Conservation (phyloP, 257 asterid genomes). For the Solanum lignicaule region DNA sequence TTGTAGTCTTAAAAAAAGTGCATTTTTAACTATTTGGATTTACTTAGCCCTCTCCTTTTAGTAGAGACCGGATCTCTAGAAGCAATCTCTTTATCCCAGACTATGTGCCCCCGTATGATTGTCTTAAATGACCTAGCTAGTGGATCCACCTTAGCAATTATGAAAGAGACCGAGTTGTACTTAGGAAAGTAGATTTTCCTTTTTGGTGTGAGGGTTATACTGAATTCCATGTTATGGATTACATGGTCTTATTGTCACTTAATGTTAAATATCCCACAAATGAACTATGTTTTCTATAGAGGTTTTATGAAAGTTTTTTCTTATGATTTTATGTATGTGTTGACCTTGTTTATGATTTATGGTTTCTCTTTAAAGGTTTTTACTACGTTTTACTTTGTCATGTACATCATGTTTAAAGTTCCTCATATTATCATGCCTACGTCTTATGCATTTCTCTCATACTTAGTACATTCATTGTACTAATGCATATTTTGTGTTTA, state of each 20-base stretch:
- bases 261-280: background rate
- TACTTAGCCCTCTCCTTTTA: background rate
- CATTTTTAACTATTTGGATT: background rate
- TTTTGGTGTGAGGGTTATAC: background rate
- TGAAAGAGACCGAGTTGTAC: background rate
- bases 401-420: background rate
- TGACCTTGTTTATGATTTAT: background rate
- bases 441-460: background rate
- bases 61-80: background rate
- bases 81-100: background rate
- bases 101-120: background rate
- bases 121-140: background rate
- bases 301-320: background rate
- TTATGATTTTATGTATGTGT: background rate
- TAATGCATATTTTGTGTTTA: too few species aligned
- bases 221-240: background rate
- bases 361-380: background rate
- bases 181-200: background rate
- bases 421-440: background rate
- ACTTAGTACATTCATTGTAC: background rate
- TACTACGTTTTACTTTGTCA: background rate
- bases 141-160: background rate
- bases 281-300: background rate
- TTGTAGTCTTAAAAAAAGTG: background rate
- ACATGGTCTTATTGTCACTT: background rate